These are phyloP conservation scores for Quercus alba DNA, from an alignment of 306 rosid species.

Conservation along the genomic window DNA sequence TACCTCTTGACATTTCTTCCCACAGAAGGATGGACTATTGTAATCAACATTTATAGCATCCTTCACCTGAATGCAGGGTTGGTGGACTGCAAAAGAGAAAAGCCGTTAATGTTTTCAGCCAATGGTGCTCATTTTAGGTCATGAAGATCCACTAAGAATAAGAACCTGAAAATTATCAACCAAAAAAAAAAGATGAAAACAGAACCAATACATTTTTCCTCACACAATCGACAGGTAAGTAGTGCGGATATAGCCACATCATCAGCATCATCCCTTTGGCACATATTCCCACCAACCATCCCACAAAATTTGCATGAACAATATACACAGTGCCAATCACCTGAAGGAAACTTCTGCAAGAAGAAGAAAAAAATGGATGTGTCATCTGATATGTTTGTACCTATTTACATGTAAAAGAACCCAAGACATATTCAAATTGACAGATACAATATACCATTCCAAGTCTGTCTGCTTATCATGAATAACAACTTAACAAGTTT, in stretches of 20 bases:
- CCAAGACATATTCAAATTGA: conserved; percentile 18
- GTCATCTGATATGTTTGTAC: conserved; percentile 10
- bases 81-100: conserved; percentile 58
- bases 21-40: conserved; percentile 49
- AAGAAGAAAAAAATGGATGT: conserved; percentile 13
- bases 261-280: conserved; percentile 29
- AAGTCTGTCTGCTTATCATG: conserved; percentile 4
- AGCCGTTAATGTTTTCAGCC: conserved; percentile 15
- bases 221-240: conserved; percentile 63
- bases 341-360: conserved; percentile 86
- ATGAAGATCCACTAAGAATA: conserved; percentile 16
- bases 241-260: conserved; percentile 32
- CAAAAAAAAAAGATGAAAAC: not conserved
- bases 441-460: conserved; percentile 7
- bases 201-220: conserved; percentile 69
- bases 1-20: conserved; percentile 78
- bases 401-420: conserved; percentile 3
- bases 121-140: conserved; percentile 8
- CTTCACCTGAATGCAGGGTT: conserved; percentile 44
- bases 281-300: conserved; percentile 33
- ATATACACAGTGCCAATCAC: conserved; percentile 88
- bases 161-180: not conserved
- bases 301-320: conserved; percentile 95
- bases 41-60: conserved; percentile 35
- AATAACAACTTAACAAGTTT: conserved; percentile 8